A percentile compares a stretch with the other conserved stretches of the same genome.
These are phyloP conservation scores for Amanita pseudoporphyria DNA, from an alignment of 768 basidiomycete genomes.

Conservation along the genomic window DNA sequence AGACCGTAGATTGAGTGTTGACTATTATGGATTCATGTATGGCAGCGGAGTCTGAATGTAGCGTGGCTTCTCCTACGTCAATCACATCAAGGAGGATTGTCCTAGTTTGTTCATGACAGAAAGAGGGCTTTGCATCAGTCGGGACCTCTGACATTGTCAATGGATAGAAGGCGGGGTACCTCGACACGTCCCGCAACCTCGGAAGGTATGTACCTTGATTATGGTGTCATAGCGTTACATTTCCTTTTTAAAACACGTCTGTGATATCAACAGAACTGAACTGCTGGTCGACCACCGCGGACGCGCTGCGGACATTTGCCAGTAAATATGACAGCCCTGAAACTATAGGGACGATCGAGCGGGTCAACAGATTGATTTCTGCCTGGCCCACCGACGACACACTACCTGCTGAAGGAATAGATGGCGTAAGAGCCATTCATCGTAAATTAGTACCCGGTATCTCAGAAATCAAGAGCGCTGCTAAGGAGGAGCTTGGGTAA, in stretches of 20 bases:
- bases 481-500: constrained; percentile 60
- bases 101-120: constrained; percentile 9
- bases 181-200: constrained; percentile 59
- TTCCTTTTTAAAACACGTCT: constrained; percentile 9
- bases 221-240: neutral
- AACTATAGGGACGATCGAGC: constrained; percentile 50
- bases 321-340: constrained; percentile 39
- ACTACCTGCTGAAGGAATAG: constrained; percentile 57
- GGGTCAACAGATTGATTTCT: constrained; percentile 64
- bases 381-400: constrained; percentile 68
- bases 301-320: constrained; percentile 47
- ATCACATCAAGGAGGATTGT: constrained; percentile 10
- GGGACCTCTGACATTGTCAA: constrained; percentile 16
- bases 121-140: neutral
- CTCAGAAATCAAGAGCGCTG: constrained; percentile 46
- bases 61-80: constrained; percentile 3
- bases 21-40: neutral
- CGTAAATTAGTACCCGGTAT: constrained; percentile 54
- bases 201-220: constrained; percentile 45
- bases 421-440: constrained; percentile 50
- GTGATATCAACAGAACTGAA: constrained; percentile 49
- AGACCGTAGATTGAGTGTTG: neutral
- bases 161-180: constrained; percentile 60
- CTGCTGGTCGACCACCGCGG: constrained; percentile 63
- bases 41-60: constrained; percentile 10